These are phyloP conservation scores for Usnea hakonensis DNA, from an alignment of 495 filamentous ascomycete genomes.

Conservation along the genomic window DNA sequence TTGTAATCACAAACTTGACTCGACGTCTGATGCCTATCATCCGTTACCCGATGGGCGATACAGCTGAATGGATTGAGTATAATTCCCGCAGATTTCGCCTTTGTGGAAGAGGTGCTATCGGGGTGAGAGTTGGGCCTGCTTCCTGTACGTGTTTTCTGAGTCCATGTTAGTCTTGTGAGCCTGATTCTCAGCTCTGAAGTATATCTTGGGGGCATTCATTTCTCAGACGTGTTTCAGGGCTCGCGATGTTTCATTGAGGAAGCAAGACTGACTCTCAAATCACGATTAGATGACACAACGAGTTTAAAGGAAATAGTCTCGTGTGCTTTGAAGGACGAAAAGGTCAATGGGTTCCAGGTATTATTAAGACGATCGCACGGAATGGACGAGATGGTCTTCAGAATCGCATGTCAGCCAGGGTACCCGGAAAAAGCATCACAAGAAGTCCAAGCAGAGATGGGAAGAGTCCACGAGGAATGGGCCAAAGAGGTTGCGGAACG, in stretches of 20 bases:
- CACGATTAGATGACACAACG: neutral
- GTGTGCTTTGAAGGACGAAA: neutral
- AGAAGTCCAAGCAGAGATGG: neutral
- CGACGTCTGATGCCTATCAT: neutral
- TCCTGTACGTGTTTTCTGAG: no score
- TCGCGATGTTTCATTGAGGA: no score
- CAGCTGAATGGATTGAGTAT: constrained; percentile 5
- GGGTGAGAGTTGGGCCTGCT: neutral
- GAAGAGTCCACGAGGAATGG: constrained; percentile 1
- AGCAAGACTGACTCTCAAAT: no score
- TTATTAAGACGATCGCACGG: neutral
- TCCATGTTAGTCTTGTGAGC: no score
- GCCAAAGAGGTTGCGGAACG: neutral
- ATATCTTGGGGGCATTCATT: no score
- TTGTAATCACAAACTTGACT: neutral
- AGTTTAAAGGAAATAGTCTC: constrained; percentile 1
- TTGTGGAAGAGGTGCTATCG: neutral
- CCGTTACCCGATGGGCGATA: neutral
- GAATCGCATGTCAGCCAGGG: neutral
- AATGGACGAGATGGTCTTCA: neutral
- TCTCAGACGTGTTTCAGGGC: no score
- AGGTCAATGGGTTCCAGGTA: constrained; percentile 1
- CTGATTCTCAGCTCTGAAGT: no score
- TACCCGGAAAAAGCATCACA: neutral
- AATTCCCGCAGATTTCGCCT: neutral